Conservation (phyloP, 768 basidiomycete genomes). For the Hericium coralloides region DNA sequence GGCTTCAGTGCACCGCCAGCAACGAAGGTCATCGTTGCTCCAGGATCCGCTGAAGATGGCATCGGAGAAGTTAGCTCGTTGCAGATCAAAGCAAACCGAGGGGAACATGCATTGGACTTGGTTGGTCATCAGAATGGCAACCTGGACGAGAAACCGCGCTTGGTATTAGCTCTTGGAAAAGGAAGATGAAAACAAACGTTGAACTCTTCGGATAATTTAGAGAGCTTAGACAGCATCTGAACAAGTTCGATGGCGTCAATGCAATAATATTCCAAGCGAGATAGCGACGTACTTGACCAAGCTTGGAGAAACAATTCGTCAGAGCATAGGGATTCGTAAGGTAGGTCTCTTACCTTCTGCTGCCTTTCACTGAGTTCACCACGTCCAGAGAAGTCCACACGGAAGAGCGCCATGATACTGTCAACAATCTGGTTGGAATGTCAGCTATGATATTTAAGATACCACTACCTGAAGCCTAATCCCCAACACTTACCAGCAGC, state of each 20-base stretch:
- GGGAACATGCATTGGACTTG: constrained; percentile 72
- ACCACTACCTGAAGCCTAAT: neutral
- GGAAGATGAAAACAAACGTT: constrained; percentile 42
- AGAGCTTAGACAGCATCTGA: constrained; percentile 85
- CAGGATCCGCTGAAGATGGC: constrained; percentile 61
- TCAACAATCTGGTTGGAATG: constrained; percentile 65
- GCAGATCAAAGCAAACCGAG: neutral
- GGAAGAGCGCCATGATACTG: constrained; percentile 95
- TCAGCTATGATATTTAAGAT: neutral
- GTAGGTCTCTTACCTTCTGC: constrained; percentile 54
- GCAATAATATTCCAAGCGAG: too few species aligned
- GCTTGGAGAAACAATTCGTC: constrained; percentile 31
- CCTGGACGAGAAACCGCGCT: constrained; percentile 31
- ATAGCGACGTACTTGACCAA: constrained; percentile 57
- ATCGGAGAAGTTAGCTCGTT: neutral
- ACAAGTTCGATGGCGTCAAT: neutral
- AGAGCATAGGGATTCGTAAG: constrained; percentile 1
- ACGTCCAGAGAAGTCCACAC: constrained; percentile 88
- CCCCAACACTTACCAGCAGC: constrained; percentile 40
- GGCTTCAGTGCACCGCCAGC: constrained; percentile 90
- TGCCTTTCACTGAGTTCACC: constrained; percentile 92
- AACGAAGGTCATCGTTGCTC: constrained; percentile 92
- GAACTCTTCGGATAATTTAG: constrained; percentile 88
- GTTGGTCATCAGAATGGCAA: constrained; percentile 84
- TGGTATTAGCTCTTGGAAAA: neutral